Conservation (phyloP, 2,329 filamentous ascomycete genomes). For the Gnomoniopsis sp. region DNA sequence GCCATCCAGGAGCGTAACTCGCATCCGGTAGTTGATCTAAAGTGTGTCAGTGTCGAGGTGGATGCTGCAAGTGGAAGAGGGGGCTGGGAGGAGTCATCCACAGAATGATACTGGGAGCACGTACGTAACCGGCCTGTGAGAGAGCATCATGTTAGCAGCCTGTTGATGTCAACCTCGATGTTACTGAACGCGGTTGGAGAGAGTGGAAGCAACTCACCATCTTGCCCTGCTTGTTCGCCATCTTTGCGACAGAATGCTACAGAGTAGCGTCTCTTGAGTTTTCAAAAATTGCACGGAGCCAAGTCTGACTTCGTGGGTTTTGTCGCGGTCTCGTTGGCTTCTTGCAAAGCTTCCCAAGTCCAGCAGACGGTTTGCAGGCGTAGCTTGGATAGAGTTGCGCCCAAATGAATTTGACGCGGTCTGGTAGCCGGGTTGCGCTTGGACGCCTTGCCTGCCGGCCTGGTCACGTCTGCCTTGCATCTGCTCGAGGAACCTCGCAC, state of each 20-base stretch:
- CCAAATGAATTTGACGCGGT: slow-evolving; percentile 20
- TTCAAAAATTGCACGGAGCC: slow-evolving; percentile 46
- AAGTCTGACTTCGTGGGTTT: slow-evolving; percentile 30
- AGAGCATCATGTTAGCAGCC: slow-evolving; percentile 60
- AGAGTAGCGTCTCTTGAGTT: slow-evolving; percentile 36
- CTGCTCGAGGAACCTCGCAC: slow-evolving; percentile 19
- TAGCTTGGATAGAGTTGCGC: slow-evolving; percentile 1
- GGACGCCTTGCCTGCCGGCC: slow-evolving; percentile 7
- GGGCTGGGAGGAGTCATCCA: background rate
- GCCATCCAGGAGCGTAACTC: slow-evolving; percentile 90
- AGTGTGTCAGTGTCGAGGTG: slow-evolving; percentile 22
- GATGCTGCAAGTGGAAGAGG: background rate
- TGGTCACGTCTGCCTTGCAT: background rate
- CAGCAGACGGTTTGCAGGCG: slow-evolving; percentile 30
- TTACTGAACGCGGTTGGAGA: slow-evolving; percentile 31
- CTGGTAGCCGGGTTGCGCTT: background rate
- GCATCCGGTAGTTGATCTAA: slow-evolving; percentile 99
- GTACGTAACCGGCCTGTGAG: slow-evolving; percentile 67
- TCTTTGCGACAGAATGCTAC: slow-evolving; percentile 46
- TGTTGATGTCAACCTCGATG: slow-evolving; percentile 48
- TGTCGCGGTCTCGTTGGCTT: slow-evolving; percentile 33
- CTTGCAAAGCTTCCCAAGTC: slow-evolving; percentile 39
- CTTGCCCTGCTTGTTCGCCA: slow-evolving; percentile 96
- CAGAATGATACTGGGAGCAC: slow-evolving; percentile 31
- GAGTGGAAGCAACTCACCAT: slow-evolving; percentile 71